Evolutionary conservation across 495 filamentous ascomycete species (phyloP), one percentile per base, ranked within the genome.

Genomic region (Aspergillus mulundensis): DNA sequence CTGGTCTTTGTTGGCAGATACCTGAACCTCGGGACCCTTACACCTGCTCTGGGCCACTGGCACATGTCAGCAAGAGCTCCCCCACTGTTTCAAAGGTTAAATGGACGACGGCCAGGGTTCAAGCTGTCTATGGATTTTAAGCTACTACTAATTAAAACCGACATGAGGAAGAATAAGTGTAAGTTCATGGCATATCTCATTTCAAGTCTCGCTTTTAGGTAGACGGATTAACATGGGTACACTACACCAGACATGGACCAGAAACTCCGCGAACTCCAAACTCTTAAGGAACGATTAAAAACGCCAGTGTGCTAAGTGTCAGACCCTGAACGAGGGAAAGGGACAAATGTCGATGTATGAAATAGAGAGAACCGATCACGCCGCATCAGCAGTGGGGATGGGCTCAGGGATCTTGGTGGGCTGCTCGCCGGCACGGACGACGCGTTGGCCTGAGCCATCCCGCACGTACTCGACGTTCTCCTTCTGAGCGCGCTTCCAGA

Each of bases 401-500:
- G 74, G 68, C 64, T 76, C 71, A 24, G 70, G 70, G 53, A 97
- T 86, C 71, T 90, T 90, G 50, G 94, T 98, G 56, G 89, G 80
- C 74, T 98, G 94, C 61, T 85, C 80, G 41, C 95, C 95, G 47
- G 94, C 94, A 23, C 95, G 88, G 65, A 96, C 82, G 63, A 98
- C 90, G 50, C 85, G 84, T 66, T 89, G 83, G 36, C 93, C 94
- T 38, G 83, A 76, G 7, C 82, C 86, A 66, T 97, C 95, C 63
- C 87, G 89, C 59, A 93, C 80, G 53, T 87, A 84, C 49, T 85
- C 81, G 45, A 84, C 79, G 63, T 92, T 50, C 77, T 97, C 93
- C 72, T 86, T 81, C 68, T 93, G 87, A 40, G 91, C 85, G 21
- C 90, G 89, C 84, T 97, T 97, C 94, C 94, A 97, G 80, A 98